Evolutionary conservation across 352 stramenopile species (phyloP).

Genomic region (Pseudoperonospora humuli): DNA sequence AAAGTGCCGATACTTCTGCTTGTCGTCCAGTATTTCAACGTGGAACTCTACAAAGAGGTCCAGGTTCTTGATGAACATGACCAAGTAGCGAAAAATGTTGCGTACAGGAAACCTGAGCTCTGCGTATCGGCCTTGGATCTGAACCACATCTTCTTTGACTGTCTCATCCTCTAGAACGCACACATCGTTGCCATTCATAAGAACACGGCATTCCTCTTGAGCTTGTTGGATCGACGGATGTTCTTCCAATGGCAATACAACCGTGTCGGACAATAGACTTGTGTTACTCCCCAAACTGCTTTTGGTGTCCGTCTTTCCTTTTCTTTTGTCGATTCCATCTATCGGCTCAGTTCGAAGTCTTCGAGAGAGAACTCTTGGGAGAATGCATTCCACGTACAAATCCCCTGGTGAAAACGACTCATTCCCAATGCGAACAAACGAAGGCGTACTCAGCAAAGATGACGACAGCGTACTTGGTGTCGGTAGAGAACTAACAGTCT

Average conservation of each 20-base stretch:
- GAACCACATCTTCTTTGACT: slow-evolving; percentile 73
- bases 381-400: slow-evolving; percentile 46
- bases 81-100: slow-evolving; percentile 74
- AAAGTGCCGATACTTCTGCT: slow-evolving; percentile 55
- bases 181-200: slow-evolving; percentile 65
- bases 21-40: slow-evolving; percentile 63
- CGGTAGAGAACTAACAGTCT: slow-evolving; percentile 13
- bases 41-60: slow-evolving; percentile 63
- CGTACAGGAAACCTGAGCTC: slow-evolving; percentile 58
- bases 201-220: slow-evolving; percentile 48
- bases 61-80: slow-evolving; percentile 80
- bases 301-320: slow-evolving; percentile 8
- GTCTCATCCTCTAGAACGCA: slow-evolving; percentile 60
- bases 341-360: too few species aligned
- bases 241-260: slow-evolving; percentile 40
- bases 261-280: slow-evolving; percentile 11
- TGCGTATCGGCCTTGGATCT: slow-evolving; percentile 64
- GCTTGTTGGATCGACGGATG: slow-evolving; percentile 44
- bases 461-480: slow-evolving; percentile 19
- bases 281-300: slow-evolving; percentile 10
- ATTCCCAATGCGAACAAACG: slow-evolving; percentile 44
- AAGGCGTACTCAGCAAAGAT: slow-evolving; percentile 14
- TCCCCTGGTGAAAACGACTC: slow-evolving; percentile 50
- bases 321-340: slow-evolving; percentile 5
- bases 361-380: slow-evolving; percentile 34